Base-by-base conservation (phyloP, 176 grass and related monocot genomes). In the Puccinellia tenuiflora region DNA sequence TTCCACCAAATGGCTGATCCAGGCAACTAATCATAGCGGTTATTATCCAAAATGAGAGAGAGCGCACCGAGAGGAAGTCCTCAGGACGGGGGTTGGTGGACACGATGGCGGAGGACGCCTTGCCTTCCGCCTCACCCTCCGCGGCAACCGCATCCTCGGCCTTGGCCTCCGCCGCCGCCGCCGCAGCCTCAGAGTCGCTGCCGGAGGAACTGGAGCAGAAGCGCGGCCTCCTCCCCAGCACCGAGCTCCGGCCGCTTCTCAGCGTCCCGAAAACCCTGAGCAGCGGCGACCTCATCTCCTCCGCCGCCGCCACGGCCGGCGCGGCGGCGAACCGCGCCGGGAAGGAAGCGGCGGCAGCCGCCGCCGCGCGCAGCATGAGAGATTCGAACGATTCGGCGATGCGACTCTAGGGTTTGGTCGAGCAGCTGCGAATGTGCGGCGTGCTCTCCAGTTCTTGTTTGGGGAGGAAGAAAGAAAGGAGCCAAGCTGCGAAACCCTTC, bases 51-150 rank as follows among this genome's bases (percentile, higher is more conserved):
- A 71, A 30, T n/a, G 65, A 73, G 38, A 34, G 22, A 68, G 75
- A 0, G 73, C 90, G 66, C 50, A 94, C 94, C 90, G 87, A 86
- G 40, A 90, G 66, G 62, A 57, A 94, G 47, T 97, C 94, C 53
- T 94, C 94, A 0, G 90, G 83, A 7, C 90, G 85, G 81, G 85
- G 85, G 17, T 18, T 84, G 37, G 94, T 90, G 6, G 94, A 68
- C 7, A 97, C 87, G 69, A 97, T 92, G 67, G 94, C 94, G 61
- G 87, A 88, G 14, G 91, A 78, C 18, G 85, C 66, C 84, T 94
- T 97, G 38, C 82, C 70, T 50, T 94, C 94, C 5, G 50, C 84
- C 33, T 89, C 94, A 11, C 80, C 89, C 6, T 74, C 89, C 24
- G 83, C 76, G 37, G 37, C 85, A 17, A 70, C 80, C 22, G 57